These are phyloP conservation scores for Calonectria honghensis DNA, from an alignment of 2,329 filamentous ascomycete genomes.

Conservation along the genomic window DNA sequence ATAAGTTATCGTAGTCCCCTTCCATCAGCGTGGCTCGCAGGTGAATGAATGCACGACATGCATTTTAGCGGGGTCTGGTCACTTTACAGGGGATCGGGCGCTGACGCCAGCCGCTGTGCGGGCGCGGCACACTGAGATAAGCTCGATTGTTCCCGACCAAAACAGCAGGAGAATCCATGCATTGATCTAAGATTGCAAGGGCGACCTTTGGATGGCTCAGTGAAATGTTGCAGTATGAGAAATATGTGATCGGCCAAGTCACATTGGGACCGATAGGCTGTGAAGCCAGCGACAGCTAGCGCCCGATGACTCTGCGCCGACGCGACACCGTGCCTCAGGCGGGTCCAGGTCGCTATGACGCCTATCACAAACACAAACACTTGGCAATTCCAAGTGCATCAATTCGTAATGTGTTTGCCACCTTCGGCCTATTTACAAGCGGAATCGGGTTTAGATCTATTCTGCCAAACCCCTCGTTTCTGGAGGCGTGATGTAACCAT, in stretches of 20 bases:
- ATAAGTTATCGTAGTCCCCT: not conserved
- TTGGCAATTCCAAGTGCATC: not conserved
- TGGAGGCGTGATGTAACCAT: not conserved
- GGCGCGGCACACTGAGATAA: constrained; percentile 9
- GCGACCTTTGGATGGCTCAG: not conserved
- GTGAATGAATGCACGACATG: not conserved
- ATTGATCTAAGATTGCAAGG: not conserved
- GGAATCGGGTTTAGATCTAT: not conserved
- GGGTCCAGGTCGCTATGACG: not conserved
- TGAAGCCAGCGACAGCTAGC: not conserved
- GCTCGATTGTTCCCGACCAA: not conserved
- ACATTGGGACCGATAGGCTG: not conserved
- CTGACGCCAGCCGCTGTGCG: not conserved
- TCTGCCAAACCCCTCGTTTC: not conserved
- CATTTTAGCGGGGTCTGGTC: not conserved
- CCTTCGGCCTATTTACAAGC: not conserved
- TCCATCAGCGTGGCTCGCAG: not conserved
- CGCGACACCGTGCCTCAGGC: not conserved
- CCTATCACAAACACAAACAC: not conserved
- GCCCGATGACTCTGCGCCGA: not conserved
- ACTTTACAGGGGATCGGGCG: not conserved
- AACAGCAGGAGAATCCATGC: not conserved
- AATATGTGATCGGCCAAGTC: constrained; percentile 3
- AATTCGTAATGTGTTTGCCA: not conserved
- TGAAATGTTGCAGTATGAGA: not conserved